Percentiles rank a stretch among this genome's conserved stretches.
phyloP scores from a whole-genome alignment of 148 eudicot genomes.

The Simmondsia chinensis region DNA sequence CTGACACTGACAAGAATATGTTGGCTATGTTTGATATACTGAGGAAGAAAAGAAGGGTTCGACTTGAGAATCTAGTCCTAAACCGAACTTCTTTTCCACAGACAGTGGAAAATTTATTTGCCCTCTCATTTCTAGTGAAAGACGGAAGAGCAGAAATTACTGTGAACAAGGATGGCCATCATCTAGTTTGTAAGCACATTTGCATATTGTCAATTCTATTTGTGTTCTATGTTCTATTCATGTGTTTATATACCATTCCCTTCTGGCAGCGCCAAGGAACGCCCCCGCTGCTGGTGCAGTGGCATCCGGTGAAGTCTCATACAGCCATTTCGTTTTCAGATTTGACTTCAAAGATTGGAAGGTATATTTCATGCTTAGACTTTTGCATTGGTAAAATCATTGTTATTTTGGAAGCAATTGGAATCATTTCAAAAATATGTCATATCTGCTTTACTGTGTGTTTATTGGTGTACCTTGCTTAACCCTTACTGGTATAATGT shows the following conservation, averaged over 20 bases:
- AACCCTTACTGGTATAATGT: background rate
- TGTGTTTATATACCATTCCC: background rate
- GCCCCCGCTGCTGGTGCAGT: constrained; percentile 78
- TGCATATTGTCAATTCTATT: background rate
- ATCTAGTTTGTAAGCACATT: constrained; percentile 68
- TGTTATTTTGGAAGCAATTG: background rate
- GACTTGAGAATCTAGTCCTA: constrained; percentile 58
- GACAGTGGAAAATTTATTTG: constrained; percentile 84
- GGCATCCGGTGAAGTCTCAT: constrained; percentile 60
- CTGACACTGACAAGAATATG: constrained; percentile 94
- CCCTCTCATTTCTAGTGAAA: constrained; percentile 79
- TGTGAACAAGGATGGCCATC: constrained; percentile 52
- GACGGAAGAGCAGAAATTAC: constrained; percentile 79
- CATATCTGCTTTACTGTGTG: too few species aligned
- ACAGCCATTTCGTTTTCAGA: constrained; percentile 75
- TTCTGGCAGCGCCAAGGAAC: constrained; percentile 68
- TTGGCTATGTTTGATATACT: constrained; percentile 66
- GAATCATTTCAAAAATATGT: too few species aligned
- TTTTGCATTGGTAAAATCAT: background rate
- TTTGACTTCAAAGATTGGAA: constrained; percentile 85
- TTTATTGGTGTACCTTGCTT: background rate
- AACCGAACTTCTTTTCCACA: constrained; percentile 76
- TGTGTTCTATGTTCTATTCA: background rate
- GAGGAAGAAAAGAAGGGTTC: constrained; percentile 47
- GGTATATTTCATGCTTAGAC: constrained; percentile 25